Base-by-base conservation (phyloP, 2,329 filamentous ascomycete species). In the Cladosporium sp. region DNA sequence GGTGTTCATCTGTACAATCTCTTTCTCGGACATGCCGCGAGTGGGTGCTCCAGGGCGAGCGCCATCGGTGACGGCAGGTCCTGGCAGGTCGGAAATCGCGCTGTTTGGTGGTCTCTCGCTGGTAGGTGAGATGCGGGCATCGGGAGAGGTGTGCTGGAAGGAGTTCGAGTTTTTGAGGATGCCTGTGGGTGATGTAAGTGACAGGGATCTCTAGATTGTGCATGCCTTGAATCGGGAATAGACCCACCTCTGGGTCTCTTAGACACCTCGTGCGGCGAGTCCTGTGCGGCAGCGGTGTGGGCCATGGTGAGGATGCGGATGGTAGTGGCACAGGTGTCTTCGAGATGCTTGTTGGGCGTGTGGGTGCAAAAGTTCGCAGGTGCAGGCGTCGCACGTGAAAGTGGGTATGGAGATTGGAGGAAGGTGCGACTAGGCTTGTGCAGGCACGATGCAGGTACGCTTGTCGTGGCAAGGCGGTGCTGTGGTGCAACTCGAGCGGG, bases 1-100 rank as follows among this genome's bases (percentile, higher is more conserved):
- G 0, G 94, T 99, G 77, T 99, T 99, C 74, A 92, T 87, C 61
- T 97, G 85, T 3, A 92, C 95, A 67, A 97, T 81, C 71, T 97
- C 94, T 77, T 95, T 94, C 65, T 92, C 88, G 3, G 84, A 85
- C 66, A 85, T 65, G 72, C 85, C 75, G 67, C 79, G 73, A 66
- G 78, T 77, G 66, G 65, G 63, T 59, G 76, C 71, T 12, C 63
- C 71, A 43, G 80, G 78, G 58, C 75, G 71, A 63, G 70, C 70
- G 38, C 34, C 42, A 39, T 64, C 51, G n/a, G 56, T 43, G 58
- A 67, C 34, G 64, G 72, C 64, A 9, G 69, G 70, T 59, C 67
- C 73, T 73, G 70, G 57, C 12, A 45, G 22, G n/a, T 58, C 56
- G 42, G 43, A 25, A 11, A 51, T 55, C 17, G 56, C 57, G 34